These are phyloP conservation scores for Pontederia crassipes DNA, from an alignment of 176 grass and related monocot genomes.

Conservation along the genomic window DNA sequence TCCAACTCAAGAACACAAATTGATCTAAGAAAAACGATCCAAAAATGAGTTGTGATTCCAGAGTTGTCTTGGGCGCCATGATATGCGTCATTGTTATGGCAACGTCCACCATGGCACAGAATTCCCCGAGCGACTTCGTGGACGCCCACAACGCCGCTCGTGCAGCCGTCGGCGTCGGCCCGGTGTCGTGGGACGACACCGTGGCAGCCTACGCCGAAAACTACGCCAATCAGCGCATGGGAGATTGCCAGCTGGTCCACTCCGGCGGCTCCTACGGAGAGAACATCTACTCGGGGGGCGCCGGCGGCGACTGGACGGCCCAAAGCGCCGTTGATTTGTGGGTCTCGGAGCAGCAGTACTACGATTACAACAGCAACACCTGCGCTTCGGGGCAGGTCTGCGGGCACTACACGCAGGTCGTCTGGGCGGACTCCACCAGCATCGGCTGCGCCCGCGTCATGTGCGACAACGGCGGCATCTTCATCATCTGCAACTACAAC, in stretches of 20 bases:
- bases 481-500: slow-evolving; percentile 1
- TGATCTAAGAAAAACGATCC: no score
- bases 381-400: slow-evolving; percentile 18
- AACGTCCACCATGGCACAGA: background rate
- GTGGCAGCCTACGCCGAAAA: slow-evolving; percentile 15
- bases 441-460: background rate
- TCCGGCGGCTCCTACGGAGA: slow-evolving; percentile 28
- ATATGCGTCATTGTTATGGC: no score
- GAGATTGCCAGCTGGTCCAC: slow-evolving; percentile 26
- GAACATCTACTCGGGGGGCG: slow-evolving; percentile 26
- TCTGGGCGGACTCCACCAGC: slow-evolving; percentile 2
- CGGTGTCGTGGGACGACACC: slow-evolving; percentile 17
- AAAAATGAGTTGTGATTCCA: no score
- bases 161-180: slow-evolving; percentile 2
- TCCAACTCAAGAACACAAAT: no score
- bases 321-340: slow-evolving; percentile 15
- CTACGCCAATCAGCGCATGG: slow-evolving; percentile 1
- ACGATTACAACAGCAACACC: slow-evolving; percentile 23
- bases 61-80: no score
- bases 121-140: slow-evolving; percentile 6
- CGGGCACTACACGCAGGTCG: slow-evolving; percentile 32
- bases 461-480: slow-evolving; percentile 1
- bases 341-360: slow-evolving; percentile 19
- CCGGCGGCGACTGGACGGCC: background rate
- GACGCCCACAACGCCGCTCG: slow-evolving; percentile 14